These are phyloP conservation scores for Ampelocalamus luodianensis DNA, from an alignment of 176 grass and related monocot species.

Conservation along the genomic window DNA sequence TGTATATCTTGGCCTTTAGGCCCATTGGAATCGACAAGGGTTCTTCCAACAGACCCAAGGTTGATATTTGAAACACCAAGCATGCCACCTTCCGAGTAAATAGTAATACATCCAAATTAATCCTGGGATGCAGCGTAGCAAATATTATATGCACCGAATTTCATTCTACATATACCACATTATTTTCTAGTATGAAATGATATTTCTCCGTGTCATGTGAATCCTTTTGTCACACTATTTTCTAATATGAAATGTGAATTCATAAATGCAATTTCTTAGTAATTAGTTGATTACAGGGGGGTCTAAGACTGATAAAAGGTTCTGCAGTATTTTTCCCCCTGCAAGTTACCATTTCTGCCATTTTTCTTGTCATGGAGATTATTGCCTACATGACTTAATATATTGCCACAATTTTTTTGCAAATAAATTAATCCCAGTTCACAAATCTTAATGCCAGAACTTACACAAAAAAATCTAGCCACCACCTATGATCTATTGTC, in stretches of 20 bases:
- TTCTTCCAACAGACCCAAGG: not conserved
- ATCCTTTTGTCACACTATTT: not conserved
- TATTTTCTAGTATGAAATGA: not conserved
- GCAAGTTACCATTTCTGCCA: not conserved
- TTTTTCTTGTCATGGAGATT: not conserved
- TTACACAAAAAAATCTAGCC: not conserved
- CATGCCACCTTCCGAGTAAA: not conserved
- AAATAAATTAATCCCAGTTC: not conserved
- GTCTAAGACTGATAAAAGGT: not conserved
- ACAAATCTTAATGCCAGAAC: constrained; percentile 5
- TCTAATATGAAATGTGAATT: not conserved
- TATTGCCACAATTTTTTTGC: not conserved
- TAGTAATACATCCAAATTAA: not conserved
- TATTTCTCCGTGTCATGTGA: not conserved
- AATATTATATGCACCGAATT: not conserved
- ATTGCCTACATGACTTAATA: not conserved
- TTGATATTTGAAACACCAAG: not conserved
- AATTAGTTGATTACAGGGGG: not conserved
- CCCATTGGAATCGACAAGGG: no score
- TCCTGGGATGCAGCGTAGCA: not conserved
- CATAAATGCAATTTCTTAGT: not conserved
- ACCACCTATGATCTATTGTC: not conserved
- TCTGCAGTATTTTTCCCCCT: not conserved
- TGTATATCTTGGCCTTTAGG: no score
- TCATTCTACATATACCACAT: not conserved